phyloP scores from a whole-genome alignment of 179 eudicot species.

The Spergularia azorica region DNA sequence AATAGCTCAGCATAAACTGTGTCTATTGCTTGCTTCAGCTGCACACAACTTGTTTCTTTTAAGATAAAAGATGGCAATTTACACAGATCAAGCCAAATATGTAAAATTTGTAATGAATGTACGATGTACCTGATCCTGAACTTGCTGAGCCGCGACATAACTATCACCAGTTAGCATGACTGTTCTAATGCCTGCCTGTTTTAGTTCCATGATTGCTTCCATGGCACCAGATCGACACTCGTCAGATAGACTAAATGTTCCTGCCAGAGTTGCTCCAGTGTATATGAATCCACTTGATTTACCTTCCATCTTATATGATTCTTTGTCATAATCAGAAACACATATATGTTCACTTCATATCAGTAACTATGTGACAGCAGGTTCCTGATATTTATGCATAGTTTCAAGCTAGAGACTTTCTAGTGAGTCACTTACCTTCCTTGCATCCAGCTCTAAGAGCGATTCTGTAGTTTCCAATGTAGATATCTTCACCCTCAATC shows the following conservation, averaged over 20 bases:
- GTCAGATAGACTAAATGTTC: conserved; percentile 66
- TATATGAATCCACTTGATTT: conserved; percentile 62
- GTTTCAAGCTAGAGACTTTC: background rate
- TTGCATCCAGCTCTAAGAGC: conserved; percentile 58
- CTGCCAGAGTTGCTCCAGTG: conserved; percentile 48
- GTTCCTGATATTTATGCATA: background rate
- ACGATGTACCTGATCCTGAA: conserved; percentile 59
- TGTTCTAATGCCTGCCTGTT: conserved; percentile 55
- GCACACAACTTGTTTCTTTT: conserved; percentile 1
- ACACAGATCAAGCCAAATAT: too few species aligned
- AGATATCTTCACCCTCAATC: conserved; percentile 55
- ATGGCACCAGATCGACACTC: conserved; percentile 58
- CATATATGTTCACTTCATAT: background rate
- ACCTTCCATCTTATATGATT: conserved; percentile 32
- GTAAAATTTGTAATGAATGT: too few species aligned
- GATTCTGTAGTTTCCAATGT: conserved; percentile 61
- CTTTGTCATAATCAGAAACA: conserved; percentile 41
- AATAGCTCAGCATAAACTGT: conserved; percentile 35
- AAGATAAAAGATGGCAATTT: too few species aligned
- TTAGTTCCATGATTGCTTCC: conserved; percentile 68
- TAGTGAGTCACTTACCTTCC: conserved; percentile 39
- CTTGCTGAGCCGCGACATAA: conserved; percentile 56
- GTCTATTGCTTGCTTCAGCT: conserved; percentile 36
- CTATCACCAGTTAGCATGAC: conserved; percentile 84
- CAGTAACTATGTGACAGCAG: conserved; percentile 9